Conservation (phyloP, 2,329 filamentous ascomycete species). For the Xylariaceae sp. region DNA sequence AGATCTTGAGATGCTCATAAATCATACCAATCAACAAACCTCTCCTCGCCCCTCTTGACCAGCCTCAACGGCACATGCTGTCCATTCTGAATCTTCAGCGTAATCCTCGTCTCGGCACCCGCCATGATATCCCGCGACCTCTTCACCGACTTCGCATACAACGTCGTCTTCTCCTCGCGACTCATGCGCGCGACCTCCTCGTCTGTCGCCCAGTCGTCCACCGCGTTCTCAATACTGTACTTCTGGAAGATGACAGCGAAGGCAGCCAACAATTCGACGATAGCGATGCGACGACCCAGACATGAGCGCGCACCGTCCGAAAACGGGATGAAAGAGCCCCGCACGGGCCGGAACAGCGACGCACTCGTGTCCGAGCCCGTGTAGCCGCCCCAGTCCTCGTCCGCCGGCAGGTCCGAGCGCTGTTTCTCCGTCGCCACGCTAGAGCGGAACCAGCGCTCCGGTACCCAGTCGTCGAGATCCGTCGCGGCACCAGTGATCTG, state of each 20-base stretch:
- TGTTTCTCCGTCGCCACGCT: constrained; percentile 19
- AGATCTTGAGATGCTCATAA: too few species aligned
- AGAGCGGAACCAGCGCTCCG: constrained; percentile 52
- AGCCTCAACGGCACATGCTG: constrained; percentile 60
- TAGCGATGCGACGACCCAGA: constrained; percentile 52
- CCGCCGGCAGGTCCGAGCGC: constrained; percentile 10
- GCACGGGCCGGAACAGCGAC: constrained; percentile 53
- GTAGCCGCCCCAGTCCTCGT: constrained; percentile 53
- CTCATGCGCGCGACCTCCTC: constrained; percentile 49
- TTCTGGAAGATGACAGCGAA: constrained; percentile 52
- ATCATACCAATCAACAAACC: constrained; percentile 45
- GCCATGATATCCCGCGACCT: constrained; percentile 49
- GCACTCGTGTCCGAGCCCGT: constrained; percentile 55
- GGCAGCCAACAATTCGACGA: constrained; percentile 52
- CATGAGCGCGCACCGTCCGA: constrained; percentile 53
- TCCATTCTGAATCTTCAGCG: constrained; percentile 60
- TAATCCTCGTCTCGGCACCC: constrained; percentile 56
- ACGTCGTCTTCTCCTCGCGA: constrained; percentile 37
- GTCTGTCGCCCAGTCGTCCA: constrained; percentile 52
- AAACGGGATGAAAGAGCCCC: constrained; percentile 54
- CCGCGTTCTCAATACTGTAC: constrained; percentile 64
- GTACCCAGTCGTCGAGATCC: constrained; percentile 53
- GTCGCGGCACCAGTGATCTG: constrained; percentile 13
- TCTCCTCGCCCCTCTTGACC: constrained; percentile 63
- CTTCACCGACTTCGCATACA: constrained; percentile 58